Evolutionary conservation across 768 basidiomycete species (phyloP).

Genomic region (Pleurotus sapidus): DNA sequence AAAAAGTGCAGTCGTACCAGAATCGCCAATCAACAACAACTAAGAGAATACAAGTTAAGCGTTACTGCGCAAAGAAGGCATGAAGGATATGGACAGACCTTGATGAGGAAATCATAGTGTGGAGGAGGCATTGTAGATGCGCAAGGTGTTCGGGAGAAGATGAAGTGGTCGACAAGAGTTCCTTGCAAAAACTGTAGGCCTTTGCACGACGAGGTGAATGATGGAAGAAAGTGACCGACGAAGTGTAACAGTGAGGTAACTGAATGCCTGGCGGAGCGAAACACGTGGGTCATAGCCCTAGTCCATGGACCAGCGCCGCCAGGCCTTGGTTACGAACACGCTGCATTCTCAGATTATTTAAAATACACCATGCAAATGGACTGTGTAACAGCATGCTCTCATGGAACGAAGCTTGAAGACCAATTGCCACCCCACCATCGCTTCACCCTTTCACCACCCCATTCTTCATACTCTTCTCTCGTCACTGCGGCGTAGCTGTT

Average conservation of each 20-base stretch:
- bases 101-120: constrained; percentile 98
- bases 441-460: constrained; percentile 83
- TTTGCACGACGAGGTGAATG: background rate
- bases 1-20: constrained; percentile 50
- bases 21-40: constrained; percentile 96
- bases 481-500: constrained; percentile 52
- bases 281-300: too few relatives aligned
- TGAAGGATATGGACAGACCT: constrained; percentile 42
- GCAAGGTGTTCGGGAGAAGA: background rate
- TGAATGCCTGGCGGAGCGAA: too few relatives aligned
- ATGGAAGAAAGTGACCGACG: background rate
- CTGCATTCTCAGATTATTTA: too few relatives aligned
- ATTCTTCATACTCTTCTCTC: constrained; percentile 83
- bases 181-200: too few relatives aligned
- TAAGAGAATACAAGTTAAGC: constrained; percentile 29
- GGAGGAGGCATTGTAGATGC: constrained; percentile 68
- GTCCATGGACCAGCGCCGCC: too few relatives aligned
- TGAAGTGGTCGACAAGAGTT: background rate
- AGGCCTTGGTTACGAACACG: too few relatives aligned
- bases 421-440: constrained; percentile 94
- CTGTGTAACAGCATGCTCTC: background rate
- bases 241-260: too few relatives aligned
- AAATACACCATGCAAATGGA: too few relatives aligned
- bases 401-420: constrained; percentile 41
- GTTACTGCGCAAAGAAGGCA: constrained; percentile 1